Percentiles rank a stretch among this genome's conserved stretches.
These are phyloP conservation scores for Myxozyma vanderwaltii DNA, from an alignment of 805 yeast species.

Conservation along the genomic window DNA sequence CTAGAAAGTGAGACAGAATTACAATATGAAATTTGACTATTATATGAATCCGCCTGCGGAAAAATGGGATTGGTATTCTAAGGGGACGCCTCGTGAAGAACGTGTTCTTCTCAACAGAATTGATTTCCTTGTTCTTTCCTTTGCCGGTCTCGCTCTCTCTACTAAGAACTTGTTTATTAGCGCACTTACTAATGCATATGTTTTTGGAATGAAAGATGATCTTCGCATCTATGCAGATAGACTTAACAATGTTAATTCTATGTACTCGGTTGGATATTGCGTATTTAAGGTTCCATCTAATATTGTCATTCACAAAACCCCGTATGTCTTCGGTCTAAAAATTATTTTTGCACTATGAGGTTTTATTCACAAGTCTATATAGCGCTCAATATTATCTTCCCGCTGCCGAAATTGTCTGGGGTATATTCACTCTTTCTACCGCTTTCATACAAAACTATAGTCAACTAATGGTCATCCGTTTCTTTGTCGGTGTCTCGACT, in stretches of 20 bases:
- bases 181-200: conserved; percentile 65
- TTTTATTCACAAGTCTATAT: neutral
- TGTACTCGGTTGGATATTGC: conserved; percentile 40
- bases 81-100: conserved; percentile 47
- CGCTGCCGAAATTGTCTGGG: conserved; percentile 47
- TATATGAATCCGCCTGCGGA: conserved; percentile 10
- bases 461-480: conserved; percentile 43
- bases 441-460: conserved; percentile 41
- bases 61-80: conserved; percentile 21
- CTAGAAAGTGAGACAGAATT: no score
- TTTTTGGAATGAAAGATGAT: conserved; percentile 61
- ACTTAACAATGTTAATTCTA: conserved; percentile 51
- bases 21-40: neutral
- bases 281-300: conserved; percentile 48
- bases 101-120: conserved; percentile 54
- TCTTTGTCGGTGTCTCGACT: conserved; percentile 49
- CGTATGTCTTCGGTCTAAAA: neutral
- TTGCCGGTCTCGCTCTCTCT: conserved; percentile 65
- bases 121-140: conserved; percentile 57
- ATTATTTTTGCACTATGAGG: conserved; percentile 28
- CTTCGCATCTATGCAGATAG: conserved; percentile 65
- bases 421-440: conserved; percentile 36
- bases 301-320: conserved; percentile 41
- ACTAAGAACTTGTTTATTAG: conserved; percentile 64
- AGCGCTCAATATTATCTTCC: conserved; percentile 49